Evolutionary conservation across 1,284 basidiomycete genomes (phyloP), one percentile per base, ranked within the genome.

Genomic region (Filobasidium uniguttulatum): DNA sequence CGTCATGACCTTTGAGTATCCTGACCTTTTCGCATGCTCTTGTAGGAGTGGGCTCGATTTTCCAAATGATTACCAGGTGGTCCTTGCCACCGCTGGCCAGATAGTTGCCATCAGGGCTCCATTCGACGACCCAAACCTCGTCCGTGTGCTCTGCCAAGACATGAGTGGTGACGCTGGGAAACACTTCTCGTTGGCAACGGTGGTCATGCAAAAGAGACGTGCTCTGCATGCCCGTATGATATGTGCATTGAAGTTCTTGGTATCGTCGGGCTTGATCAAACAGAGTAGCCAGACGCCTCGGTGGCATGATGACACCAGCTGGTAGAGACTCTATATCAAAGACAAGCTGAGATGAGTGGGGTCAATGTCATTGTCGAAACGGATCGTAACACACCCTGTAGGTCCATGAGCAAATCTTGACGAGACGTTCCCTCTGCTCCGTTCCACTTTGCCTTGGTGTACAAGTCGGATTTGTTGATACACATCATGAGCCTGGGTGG

Each of bases 101-200:
- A 60, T 77, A 81, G 43, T 71, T 70, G 3, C 94, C 93, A 63
- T 83, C 81, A 60, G 89, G 85, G 65, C 89, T 94, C 86, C 91
- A 98, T 63, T 83, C 83, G 54, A 97, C 71, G 60, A 85, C 81
- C 91, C 93, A 98, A 12, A 98, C 89, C 66, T 98, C 89, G 62
- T 96, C 87, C 12, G 74, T 76, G 67, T 98, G 93, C 28, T 82
- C 85, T 35, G 81, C 76, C 43, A 97, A 72, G 35, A 90, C 81
- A 22, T 83, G 81, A 2, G 87, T 88, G 7, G 85, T 88, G 25
- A 82, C 73, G 26, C 78, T 77, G 10, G 93, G 93, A 71, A 98
- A 97, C 34, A 77, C 76, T 37, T 78, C 76, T 60, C 81, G 78
- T 56, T 81, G 78, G 68, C 89, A 91, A 38, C 75, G 70, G 65